Evolutionary conservation across 2,329 filamentous ascomycete species (phyloP), one percentile per base, ranked within the genome.

Genomic region (Colletotrichum sp.): DNA sequence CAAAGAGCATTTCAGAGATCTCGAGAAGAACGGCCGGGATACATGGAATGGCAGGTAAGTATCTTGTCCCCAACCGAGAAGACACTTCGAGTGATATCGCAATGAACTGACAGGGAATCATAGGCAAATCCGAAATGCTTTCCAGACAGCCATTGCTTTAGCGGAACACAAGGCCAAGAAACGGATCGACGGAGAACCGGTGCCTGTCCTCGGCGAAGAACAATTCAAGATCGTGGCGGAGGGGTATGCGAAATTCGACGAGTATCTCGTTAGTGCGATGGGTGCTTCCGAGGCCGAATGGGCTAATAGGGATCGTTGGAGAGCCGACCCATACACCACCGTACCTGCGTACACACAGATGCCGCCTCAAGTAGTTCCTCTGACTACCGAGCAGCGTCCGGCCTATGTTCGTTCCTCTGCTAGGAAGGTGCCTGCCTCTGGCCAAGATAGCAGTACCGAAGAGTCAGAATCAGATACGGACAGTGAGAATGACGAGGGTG

Each of bases 41-140:
- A 75, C 73, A 21, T 80, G 77, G 78, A 80, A 81, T 30, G 79
- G 79, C 28, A 72, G 70, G 63, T 68, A 18, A n/a, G 18, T 57
- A 7, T 18, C 13, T 13, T 26, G 7, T 28, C 5, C 8, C 4
- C 52, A 28, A 3, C 3, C n/a, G 10, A 21, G n/a, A 21, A 21
- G 10, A 52, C n/a, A 21, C 6, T 5, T 48, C 3, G n/a, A 7
- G 4, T 21, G 43, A 48, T 7, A 0, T 13, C 0, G 10, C 5
- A 13, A 12, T 13, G 5, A 21, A 48, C 43, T 52, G 43, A 52
- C n/a, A 0, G n/a, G 1, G 4, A 3, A 13, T 12, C 43, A 21
- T 13, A 76, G 79, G n/a, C 79, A 81, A 76, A 80, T 80, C 14
- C 78, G 79, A 6, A 81, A 81, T 34, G 78, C 79, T 2, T 80